Conservation (phyloP, 768 basidiomycete genomes). For the Termitomyces sp. region DNA sequence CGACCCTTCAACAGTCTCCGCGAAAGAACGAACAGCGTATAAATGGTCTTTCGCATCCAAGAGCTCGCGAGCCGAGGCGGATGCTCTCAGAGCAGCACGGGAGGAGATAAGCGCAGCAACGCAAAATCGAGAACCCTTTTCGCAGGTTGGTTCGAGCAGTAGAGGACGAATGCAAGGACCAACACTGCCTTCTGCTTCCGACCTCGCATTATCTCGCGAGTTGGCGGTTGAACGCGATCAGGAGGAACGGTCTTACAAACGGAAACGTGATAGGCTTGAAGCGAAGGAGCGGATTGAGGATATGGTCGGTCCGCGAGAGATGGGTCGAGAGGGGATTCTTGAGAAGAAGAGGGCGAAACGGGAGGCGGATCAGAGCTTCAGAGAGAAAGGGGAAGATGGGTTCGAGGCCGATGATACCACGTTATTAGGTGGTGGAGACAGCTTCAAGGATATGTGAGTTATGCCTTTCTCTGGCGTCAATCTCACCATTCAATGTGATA, state of each 20-base stretch:
- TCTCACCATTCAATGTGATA: slow-evolving; percentile 1
- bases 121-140: slow-evolving; percentile 25
- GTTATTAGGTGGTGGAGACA: slow-evolving; percentile 79
- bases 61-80: slow-evolving; percentile 51
- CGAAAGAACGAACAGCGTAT: slow-evolving; percentile 74
- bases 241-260: slow-evolving; percentile 52
- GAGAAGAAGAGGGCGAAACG: slow-evolving; percentile 81
- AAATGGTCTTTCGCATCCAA: slow-evolving; percentile 87
- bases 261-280: slow-evolving; percentile 66
- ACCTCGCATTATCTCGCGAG: slow-evolving; percentile 71
- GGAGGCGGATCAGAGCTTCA: slow-evolving; percentile 66
- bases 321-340: slow-evolving; percentile 80
- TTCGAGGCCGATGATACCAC: slow-evolving; percentile 76
- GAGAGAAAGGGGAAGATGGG: slow-evolving; percentile 77
- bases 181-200: slow-evolving; percentile 64
- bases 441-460: slow-evolving; percentile 75
- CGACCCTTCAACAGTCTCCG: slow-evolving; percentile 48
- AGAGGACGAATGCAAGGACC: slow-evolving; percentile 58
- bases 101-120: slow-evolving; percentile 56
- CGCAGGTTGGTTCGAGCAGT: slow-evolving; percentile 22
- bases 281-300: slow-evolving; percentile 74
- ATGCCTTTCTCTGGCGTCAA: background rate
- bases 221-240: slow-evolving; percentile 46
- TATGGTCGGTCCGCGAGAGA: slow-evolving; percentile 72
- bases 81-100: slow-evolving; percentile 56